phyloP scores from a whole-genome alignment of 2,329 filamentous ascomycete species.

The Aspergillus arachidicola region DNA sequence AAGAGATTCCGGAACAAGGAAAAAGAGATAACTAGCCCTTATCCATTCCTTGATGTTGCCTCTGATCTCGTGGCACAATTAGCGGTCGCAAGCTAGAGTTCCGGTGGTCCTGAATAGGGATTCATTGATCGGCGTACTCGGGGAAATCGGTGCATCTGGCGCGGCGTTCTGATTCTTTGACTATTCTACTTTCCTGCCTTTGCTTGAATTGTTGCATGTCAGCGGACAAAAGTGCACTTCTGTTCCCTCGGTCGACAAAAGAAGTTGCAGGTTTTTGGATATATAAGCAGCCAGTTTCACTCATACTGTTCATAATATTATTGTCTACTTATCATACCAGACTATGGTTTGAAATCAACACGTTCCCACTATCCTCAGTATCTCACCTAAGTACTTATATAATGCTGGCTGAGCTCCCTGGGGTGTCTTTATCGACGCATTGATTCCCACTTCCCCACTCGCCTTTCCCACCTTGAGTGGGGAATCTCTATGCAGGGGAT shows the following conservation, averaged over 20 bases:
- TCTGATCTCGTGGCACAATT: slow-evolving; percentile 91
- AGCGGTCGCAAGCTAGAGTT: slow-evolving; percentile 70
- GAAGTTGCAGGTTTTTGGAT: slow-evolving; percentile 1
- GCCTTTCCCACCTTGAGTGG: background rate
- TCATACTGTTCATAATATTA: background rate
- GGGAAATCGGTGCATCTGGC: slow-evolving; percentile 4
- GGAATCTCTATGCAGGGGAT: background rate
- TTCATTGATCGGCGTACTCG: background rate
- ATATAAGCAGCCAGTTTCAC: background rate
- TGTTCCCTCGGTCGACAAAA: background rate
- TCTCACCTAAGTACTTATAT: background rate
- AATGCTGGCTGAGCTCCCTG: background rate
- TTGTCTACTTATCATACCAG: background rate
- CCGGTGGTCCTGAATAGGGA: background rate
- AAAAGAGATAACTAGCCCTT: slow-evolving; percentile 93
- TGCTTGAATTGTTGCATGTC: slow-evolving; percentile 1
- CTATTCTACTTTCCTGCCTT: background rate
- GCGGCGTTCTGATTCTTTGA: background rate
- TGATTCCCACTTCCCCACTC: background rate
- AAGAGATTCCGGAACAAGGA: slow-evolving; percentile 67
- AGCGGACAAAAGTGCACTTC: background rate
- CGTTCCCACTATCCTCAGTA: background rate
- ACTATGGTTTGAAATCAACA: background rate
- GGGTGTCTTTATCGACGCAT: background rate
- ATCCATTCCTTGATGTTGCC: slow-evolving; percentile 93